Percentiles rank a stretch among this genome's conserved stretches.
Evolutionary conservation across 1,139 yeast species (phyloP).

Genomic region (Pneumocystis murina): DNA sequence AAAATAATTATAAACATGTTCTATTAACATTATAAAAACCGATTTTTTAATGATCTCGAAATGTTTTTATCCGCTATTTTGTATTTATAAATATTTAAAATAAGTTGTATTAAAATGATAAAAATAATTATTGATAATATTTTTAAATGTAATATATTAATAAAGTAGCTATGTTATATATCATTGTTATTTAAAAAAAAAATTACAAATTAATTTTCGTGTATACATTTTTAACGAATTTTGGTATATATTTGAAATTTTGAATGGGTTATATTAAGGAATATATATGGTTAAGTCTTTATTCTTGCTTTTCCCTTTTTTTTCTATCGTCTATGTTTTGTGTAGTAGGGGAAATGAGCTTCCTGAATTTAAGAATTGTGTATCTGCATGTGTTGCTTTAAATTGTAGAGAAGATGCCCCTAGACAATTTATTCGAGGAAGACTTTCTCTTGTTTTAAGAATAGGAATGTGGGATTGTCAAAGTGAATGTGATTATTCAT

Average conservation of each 20-base stretch:
- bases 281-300: neutral
- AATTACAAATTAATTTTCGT: neutral
- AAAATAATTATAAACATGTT: neutral
- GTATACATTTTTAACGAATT: neutral
- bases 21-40: neutral
- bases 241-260: neutral
- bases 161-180: neutral
- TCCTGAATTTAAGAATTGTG: slow-evolving; percentile 5
- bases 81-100: neutral
- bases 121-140: neutral
- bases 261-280: neutral
- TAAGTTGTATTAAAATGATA: neutral
- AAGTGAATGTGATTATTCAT: slow-evolving; percentile 79
- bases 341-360: slow-evolving; percentile 8
- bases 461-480: slow-evolving; percentile 62
- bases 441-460: slow-evolving; percentile 32
- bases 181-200: neutral
- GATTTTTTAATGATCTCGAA: neutral
- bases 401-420: slow-evolving; percentile 3
- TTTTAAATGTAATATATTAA: neutral
- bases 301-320: neutral
- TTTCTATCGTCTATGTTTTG: neutral
- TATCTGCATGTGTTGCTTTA: neutral
- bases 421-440: slow-evolving; percentile 14
- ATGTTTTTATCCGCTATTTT: neutral